A percentile compares a stretch with the other conserved stretches of the same genome.
phyloP scores from a whole-genome alignment of 305 asterid species.

The Plantago lanceolata region DNA sequence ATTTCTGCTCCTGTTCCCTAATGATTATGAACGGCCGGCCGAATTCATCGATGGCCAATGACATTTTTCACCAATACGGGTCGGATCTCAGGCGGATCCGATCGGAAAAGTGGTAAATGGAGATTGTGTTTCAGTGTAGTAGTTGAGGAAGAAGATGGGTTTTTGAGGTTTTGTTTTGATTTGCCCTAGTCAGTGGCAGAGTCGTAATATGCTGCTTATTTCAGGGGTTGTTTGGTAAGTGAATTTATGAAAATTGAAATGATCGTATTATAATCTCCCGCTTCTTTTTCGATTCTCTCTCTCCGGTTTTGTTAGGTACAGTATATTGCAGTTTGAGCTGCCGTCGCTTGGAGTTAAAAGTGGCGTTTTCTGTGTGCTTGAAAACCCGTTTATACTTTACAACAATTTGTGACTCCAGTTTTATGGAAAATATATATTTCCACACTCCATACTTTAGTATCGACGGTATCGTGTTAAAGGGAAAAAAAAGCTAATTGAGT shows the following conservation, averaged over 20 bases:
- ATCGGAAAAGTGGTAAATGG: too few relatives aligned
- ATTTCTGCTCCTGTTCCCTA: conserved; percentile 76
- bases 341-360: too few relatives aligned
- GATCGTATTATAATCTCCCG: conserved; percentile 1
- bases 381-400: too few relatives aligned
- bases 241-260: conserved; percentile 7
- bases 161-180: conserved; percentile 5
- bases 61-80: conserved; percentile 34
- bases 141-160: conserved; percentile 17
- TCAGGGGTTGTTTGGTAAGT: conserved; percentile 15
- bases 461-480: too few relatives aligned
- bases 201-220: too few relatives aligned
- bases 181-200: conserved; percentile 39
- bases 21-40: conserved; percentile 88
- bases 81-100: conserved; percentile 27
- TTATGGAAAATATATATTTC: too few relatives aligned
- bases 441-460: too few relatives aligned
- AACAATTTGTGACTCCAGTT: too few relatives aligned
- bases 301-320: background rate
- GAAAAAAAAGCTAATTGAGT: too few relatives aligned
- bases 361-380: too few relatives aligned
- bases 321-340: too few relatives aligned
- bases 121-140: too few relatives aligned
- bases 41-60: conserved; percentile 84
- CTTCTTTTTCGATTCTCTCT: background rate